Evolutionary conservation across 2,329 filamentous ascomycete species (phyloP).

Genomic region (Pezizomycotina sp.): DNA sequence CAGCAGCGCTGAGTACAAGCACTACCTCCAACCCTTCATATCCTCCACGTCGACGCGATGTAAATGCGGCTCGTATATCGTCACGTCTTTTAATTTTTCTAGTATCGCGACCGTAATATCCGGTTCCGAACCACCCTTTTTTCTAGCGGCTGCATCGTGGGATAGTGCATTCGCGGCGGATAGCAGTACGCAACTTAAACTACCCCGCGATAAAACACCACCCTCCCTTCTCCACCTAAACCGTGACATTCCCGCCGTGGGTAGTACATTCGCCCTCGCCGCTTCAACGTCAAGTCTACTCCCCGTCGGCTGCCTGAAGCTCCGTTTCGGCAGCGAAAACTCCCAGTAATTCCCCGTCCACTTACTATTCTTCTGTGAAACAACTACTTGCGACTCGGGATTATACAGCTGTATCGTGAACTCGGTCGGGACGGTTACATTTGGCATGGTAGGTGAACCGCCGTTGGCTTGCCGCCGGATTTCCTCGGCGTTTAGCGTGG

Average conservation of each 20-base stretch:
- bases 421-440: conserved; percentile 46
- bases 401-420: conserved; percentile 88
- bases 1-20: conserved; percentile 46
- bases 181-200: conserved; percentile 23
- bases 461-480: conserved; percentile 53
- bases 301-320: conserved; percentile 63
- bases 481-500: conserved; percentile 64
- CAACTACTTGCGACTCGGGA: conserved; percentile 63
- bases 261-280: conserved; percentile 17
- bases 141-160: conserved; percentile 8
- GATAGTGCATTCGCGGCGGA: conserved; percentile 19
- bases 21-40: conserved; percentile 83
- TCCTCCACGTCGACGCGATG: conserved; percentile 84
- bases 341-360: conserved; percentile 77
- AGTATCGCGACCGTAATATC: conserved; percentile 92
- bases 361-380: conserved; percentile 54
- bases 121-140: conserved; percentile 42
- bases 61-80: conserved; percentile 85
- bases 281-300: conserved; percentile 50
- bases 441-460: conserved; percentile 49
- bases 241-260: conserved; percentile 20
- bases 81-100: conserved; percentile 37
- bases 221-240: conserved; percentile 26
- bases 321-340: conserved; percentile 77
- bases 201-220: conserved; percentile 21